phyloP scores from a whole-genome alignment of 2,329 filamentous ascomycete species.

The Pyrenophora tritici-repentis region DNA sequence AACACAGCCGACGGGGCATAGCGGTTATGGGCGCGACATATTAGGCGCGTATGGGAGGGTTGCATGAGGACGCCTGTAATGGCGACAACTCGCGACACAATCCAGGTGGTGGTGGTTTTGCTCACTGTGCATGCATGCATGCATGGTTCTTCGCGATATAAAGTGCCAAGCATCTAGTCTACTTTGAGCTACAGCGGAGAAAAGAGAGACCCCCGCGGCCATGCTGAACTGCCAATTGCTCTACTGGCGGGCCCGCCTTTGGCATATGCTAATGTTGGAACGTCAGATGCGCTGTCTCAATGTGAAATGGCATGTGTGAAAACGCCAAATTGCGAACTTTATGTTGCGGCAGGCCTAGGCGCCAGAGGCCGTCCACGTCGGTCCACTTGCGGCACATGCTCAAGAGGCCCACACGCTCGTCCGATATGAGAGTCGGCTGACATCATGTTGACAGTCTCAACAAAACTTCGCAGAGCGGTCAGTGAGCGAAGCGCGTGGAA shows the following conservation, averaged over 20 bases:
- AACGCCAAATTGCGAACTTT: neutral
- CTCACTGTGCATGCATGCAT: conserved; percentile 2
- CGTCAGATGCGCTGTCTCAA: conserved; percentile 2
- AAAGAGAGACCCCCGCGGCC: conserved; percentile 24
- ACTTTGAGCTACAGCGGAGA: conserved; percentile 11
- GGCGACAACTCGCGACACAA: conserved; percentile 5
- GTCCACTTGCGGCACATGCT: conserved; percentile 8
- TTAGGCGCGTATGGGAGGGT: conserved; percentile 25
- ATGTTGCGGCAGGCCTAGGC: neutral
- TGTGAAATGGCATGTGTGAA: neutral
- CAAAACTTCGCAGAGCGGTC: conserved; percentile 13
- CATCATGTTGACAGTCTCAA: conserved; percentile 24
- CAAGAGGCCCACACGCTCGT: conserved; percentile 10
- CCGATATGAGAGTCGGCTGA: conserved; percentile 19
- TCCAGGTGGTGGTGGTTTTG: neutral
- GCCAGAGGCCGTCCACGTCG: conserved; percentile 1
- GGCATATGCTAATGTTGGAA: conserved; percentile 1
- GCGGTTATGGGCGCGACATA: conserved; percentile 42
- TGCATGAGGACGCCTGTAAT: conserved; percentile 33
- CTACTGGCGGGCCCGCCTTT: neutral
- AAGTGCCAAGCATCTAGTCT: conserved; percentile 25
- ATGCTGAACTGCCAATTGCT: conserved; percentile 11
- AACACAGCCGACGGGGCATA: conserved; percentile 39
- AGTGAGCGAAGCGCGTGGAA: conserved; percentile 21
- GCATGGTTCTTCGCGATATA: conserved; percentile 3